A percentile compares a stretch with the other conserved stretches of the same genome.
phyloP scores from a whole-genome alignment of 805 yeast genomes.

The Vanderwaltozyma yarrowii region DNA sequence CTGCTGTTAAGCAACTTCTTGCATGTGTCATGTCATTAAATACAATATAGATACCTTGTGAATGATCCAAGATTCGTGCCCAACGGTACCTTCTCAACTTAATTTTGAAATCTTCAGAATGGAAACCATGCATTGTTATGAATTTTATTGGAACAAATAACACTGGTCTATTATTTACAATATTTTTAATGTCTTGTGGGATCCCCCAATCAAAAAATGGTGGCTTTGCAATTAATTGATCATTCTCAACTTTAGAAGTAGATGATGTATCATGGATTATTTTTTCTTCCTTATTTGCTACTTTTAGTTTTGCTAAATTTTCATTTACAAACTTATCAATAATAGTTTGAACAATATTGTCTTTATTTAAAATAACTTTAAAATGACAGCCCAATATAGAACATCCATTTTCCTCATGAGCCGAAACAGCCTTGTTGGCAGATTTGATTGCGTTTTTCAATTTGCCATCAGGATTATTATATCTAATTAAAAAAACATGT shows the following conservation, averaged over 20 bases:
- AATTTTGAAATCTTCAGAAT: conserved; percentile 51
- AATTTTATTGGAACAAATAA: conserved; percentile 43
- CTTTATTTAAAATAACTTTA: conserved; percentile 41
- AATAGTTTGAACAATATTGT: conserved; percentile 31
- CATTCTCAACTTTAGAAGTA: too few relatives aligned
- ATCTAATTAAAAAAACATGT: conserved; percentile 57
- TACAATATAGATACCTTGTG: conserved; percentile 58
- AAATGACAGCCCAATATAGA: conserved; percentile 42
- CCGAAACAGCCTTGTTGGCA: conserved; percentile 37
- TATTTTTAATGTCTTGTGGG: conserved; percentile 39
- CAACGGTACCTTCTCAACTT: conserved; percentile 51
- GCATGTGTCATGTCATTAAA: conserved; percentile 38
- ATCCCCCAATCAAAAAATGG: conserved; percentile 19
- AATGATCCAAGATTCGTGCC: conserved; percentile 53
- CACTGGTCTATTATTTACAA: conserved; percentile 48
- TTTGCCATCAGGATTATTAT: conserved; percentile 44
- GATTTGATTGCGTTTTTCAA: conserved; percentile 38
- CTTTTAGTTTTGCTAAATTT: conserved; percentile 22
- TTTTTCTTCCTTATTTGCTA: conserved; percentile 4
- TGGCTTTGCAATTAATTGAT: too few relatives aligned
- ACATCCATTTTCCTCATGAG: conserved; percentile 32
- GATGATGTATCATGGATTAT: too few relatives aligned
- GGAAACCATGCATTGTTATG: conserved; percentile 42
- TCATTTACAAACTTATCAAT: conserved; percentile 24
- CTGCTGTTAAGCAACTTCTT: conserved; percentile 15